Evolutionary conservation across 768 basidiomycete genomes (phyloP), one percentile per base, ranked within the genome.

Genomic region (Leccinum disarticulatum): DNA sequence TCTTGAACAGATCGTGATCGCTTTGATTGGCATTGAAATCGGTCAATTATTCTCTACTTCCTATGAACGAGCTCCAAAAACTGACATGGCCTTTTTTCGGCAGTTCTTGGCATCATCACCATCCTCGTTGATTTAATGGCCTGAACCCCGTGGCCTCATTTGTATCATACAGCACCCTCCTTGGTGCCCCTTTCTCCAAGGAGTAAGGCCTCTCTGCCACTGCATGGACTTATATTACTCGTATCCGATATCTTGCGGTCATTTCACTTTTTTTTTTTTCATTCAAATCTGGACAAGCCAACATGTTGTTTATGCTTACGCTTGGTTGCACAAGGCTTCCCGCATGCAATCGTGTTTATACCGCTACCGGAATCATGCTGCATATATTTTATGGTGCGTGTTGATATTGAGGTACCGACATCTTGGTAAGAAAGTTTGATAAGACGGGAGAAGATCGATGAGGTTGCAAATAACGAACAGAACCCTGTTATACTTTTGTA

Each of bases 1-100:
- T 27, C 81, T 97, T 8, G 95, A 97, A 73, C 91, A 92, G 71
- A 93, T 97, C 58, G 91, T 97, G 63, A 96, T 97, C 62, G 87
- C 85, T 53, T 79, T 97, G 57, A 96, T 97, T 70, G 95, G 77
- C 43, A 89, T 95, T 54, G 92, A 93, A 75, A 94, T 94, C 57
- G 83, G 90, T 91, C 59, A 55, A 81, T 76, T 35, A 22, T 30
- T 38, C 28, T 38, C 27, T 27, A 35, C 22, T 36, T 30, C 35
- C 38, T 15, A 17, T 55, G 13, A 27, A 13, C 19, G 28, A 10
- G 28, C 35, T 47, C 30, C 43, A 50, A 25, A 51, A 17, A 28
- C 57, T 59, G 33, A 64, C 22, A 50, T 56, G 36, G 51, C 36
- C 25, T 5, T 27, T 49, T 53, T 25, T 35, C 50, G 49, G 48